Evolutionary conservation across 176 grass and related monocot species (phyloP), one percentile per base, ranked within the genome.

Genomic region (Stipa capillata): DNA sequence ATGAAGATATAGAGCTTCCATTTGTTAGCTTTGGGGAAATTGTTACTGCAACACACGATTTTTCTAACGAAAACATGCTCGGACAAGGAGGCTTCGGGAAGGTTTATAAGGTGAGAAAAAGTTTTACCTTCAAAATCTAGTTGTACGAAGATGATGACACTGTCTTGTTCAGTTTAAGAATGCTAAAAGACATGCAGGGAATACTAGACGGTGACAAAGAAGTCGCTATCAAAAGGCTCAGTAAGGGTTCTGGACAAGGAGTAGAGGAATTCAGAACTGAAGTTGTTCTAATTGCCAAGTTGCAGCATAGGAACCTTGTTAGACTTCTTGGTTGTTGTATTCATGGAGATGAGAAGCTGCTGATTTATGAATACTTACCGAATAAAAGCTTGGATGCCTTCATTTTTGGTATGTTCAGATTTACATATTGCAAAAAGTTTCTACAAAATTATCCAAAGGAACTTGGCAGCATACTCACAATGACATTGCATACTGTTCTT

Each of bases 81-180:
- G 83, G 86, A 43, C 59, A 83, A 75, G 90, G 82, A 21, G 86
- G 90, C 25, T 92, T 92, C 7, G 90, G 78, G 3, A 82, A 79
- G 29, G 90, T 92, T 36, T 89, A 89, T 0, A 86, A 86, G 86
- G 74, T 92, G 66, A 35, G 4, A 39, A 50, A 33, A 47, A 36
- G 1, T 2, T 54, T 5, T 45, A 37, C 7, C 4, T 49, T 37
- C 21, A 15, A 37, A 15, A 4, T n/a, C 10, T 3, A 41, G 12
- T 77, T 10, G 3, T 14, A n/a, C 28, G 11, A 61, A 65, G 31
- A 4, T 18, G 48, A 12, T 11, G 2, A 1, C 3, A 31, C 41
- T 8, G 0, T 8, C 5, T 0, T 52, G 15, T 37, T 47, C 3
- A 59, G 1, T 21, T 50, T 40, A 32, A 24, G 23, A 79, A 67